Evolutionary conservation across 352 stramenopile genomes (phyloP), one percentile per base, ranked within the genome.

Genomic region (Phytophthora cajani): DNA sequence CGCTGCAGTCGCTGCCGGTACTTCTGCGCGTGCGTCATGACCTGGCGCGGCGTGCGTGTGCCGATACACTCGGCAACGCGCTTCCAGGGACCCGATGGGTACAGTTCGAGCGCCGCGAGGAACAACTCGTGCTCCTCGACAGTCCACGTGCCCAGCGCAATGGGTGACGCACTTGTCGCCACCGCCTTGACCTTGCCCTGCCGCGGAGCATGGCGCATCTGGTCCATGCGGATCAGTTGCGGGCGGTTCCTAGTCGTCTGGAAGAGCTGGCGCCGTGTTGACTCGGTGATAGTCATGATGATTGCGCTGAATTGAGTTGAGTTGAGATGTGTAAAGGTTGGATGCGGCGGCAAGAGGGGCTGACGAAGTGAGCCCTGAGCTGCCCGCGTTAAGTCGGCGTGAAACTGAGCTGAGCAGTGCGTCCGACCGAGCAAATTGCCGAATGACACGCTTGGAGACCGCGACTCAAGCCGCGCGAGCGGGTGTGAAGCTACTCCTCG

Each of bases 21-120:
- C 59, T 79, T 79, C 46, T 79, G 72, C 16, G 72, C 72, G 16
- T 79, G 72, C n/a, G 68, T 74, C 72, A 79, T 76, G 27, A 76
- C 71, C 54, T 85, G 78, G 7, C 78, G 78, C 17, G 69, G 65
- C 23, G 72, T 79, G 17, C 71, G 70, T 19, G 60, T 81, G 44
- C 64, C 63, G 12, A 87, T 56, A 50, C 79, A 33, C 23, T 63
- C 58, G 1, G 82, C 78, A 19, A 88, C 72, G 11, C 62, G 64
- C 44, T 86, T 85, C 79, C 77, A 89, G 46, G 81, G 79, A 11
- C 81, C 79, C 0, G 68, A 76, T 23, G 80, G 80, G 57, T 81
- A 86, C 62, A 80, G 58, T 21, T 82, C 66, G 32, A 78, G 56
- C 0, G 47, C 71, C 50, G 70, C 60, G 16, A 78, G 62, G 61